Evolutionary conservation across 768 basidiomycete genomes (phyloP), one percentile per base, ranked within the genome.

Genomic region (Tephrocybe sp.): DNA sequence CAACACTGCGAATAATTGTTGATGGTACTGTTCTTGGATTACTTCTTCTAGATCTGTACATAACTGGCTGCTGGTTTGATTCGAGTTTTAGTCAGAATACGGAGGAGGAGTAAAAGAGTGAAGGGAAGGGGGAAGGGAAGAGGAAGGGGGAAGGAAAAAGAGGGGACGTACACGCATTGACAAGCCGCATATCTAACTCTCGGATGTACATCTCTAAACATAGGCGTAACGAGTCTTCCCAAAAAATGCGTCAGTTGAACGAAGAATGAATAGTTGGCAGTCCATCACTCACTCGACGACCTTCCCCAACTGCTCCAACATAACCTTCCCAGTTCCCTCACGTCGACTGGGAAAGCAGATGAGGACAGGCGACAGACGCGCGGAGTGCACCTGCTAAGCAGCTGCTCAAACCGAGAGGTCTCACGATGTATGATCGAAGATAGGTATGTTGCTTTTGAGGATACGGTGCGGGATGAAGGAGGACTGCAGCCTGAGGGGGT

Each of bases 11-110:
- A 93, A 85, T 0, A 91, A 71, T 48, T 84, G 80, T 36, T 76
- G 74, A 49, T 89, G 82, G 57, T 83, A 86, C 44, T 74, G 70
- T 47, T 78, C 78, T 62, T 90, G 88, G n/a, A 92, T 84, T 13
- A 87, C 69, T 63, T 88, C 87, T 70, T 91, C 90, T 37, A 93
- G 73, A 68, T 94, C 92, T 3, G 89, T 91, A 62, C 92, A 93
- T 3, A 95, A 71, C 62, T 94, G 92, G 0, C 92, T 91, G 40
- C 91, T 90, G 30, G 52, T n/a, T n/a, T n/a, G n/a, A n/a, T n/a
- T n/a, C n/a, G 40, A 42, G 5, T 29, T 5, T 29, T 11, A 29
- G 27, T 11, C 27, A 29, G 27, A 11, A 5, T 29, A 11, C 5
- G 27, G 27, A 29, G 6, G 27, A 5, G 11, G 11, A 29, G 27